A percentile compares a stretch with the other conserved stretches of the same genome.
phyloP scores from a whole-genome alignment of 371 early-diverging fungal species.

The Capniomyces stellatus region DNA sequence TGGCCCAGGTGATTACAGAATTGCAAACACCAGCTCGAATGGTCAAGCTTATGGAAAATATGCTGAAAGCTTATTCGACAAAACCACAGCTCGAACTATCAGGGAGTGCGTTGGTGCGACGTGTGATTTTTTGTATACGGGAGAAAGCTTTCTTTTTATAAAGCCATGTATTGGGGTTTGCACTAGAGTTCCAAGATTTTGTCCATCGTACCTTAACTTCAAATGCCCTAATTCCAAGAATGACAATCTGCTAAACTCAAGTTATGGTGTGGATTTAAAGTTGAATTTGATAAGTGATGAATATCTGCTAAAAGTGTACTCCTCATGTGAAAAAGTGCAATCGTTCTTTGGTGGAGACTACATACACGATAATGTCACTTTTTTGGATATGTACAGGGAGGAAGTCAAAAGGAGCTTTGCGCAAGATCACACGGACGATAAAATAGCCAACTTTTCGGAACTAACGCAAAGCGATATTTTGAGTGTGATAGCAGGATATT shows the following conservation, averaged over 20 bases:
- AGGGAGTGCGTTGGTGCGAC: background rate
- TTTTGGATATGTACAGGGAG: too few species aligned
- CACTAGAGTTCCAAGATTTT: background rate
- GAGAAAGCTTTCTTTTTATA: background rate
- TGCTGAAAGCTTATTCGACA: background rate
- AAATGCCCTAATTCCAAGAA: background rate
- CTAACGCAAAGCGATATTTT: too few species aligned
- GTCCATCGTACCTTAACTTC: background rate
- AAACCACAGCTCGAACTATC: background rate
- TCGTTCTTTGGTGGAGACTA: too few species aligned
- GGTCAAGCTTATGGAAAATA: background rate
- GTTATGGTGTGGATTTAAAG: too few species aligned
- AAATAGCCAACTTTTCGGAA: too few species aligned
- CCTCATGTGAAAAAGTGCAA: too few species aligned
- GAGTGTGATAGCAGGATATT: too few species aligned
- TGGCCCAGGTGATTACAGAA: background rate
- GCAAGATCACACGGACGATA: too few species aligned
- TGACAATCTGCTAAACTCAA: background rate
- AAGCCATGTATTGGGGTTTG: background rate
- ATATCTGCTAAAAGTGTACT: too few species aligned
- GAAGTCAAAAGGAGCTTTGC: too few species aligned
- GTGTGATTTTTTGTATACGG: background rate
- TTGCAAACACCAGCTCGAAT: background rate
- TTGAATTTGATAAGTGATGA: too few species aligned
- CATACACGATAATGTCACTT: too few species aligned